Conservation (phyloP, 1,284 basidiomycete genomes). For the Cutaneotrichosporon cutaneum region DNA sequence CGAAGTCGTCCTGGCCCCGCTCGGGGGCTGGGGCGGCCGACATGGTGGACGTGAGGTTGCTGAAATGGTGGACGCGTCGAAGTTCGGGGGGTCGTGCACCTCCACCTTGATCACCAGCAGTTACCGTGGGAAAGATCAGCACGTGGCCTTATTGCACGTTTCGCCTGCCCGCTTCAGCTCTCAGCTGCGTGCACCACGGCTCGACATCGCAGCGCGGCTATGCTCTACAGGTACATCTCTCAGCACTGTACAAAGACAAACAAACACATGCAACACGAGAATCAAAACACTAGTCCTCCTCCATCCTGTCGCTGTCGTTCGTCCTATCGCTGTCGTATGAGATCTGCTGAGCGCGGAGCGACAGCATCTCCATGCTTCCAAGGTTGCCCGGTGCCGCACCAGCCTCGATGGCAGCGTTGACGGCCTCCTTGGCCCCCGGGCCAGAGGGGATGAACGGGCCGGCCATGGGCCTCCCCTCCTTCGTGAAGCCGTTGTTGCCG, state of each 20-base stretch:
- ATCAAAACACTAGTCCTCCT: slow-evolving; percentile 9
- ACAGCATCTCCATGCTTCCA: slow-evolving; percentile 44
- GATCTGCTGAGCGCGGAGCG: slow-evolving; percentile 19
- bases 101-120: neutral
- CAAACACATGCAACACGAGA: neutral
- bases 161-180: too few species aligned
- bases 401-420: slow-evolving; percentile 14
- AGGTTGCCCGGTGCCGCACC: slow-evolving; percentile 29
- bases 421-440: slow-evolving; percentile 20
- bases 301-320: slow-evolving; percentile 6
- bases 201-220: too few species aligned
- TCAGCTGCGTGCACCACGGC: too few species aligned
- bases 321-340: neutral
- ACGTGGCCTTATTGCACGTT: neutral
- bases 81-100: neutral
- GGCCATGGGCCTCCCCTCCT: slow-evolving; percentile 20
- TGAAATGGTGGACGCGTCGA: neutral
- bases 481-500: slow-evolving; percentile 22
- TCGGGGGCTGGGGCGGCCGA: slow-evolving; percentile 1
- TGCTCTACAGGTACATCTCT: slow-evolving; percentile 5
- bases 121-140: neutral
- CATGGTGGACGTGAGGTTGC: neutral
- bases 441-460: slow-evolving; percentile 38
- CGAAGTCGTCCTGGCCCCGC: slow-evolving; percentile 15
- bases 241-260: slow-evolving; percentile 1